These are phyloP conservation scores for Platanthera guangdongensis DNA, from an alignment of 106 monocot genomes.

Conservation along the genomic window DNA sequence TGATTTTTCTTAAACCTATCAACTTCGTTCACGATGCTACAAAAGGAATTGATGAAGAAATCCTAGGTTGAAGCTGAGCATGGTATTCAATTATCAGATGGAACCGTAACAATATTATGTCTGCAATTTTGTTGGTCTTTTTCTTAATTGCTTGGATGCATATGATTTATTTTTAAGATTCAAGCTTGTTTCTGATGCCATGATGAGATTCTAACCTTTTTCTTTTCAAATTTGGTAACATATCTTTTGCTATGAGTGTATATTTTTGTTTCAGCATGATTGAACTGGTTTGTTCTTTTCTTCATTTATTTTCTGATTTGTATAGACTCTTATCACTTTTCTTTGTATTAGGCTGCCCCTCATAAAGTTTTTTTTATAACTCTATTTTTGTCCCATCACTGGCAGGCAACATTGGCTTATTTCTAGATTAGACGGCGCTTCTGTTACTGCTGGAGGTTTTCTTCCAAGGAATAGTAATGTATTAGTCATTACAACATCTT, in stretches of 20 bases:
- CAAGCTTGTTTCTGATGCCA: not conserved
- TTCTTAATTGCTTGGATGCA: not conserved
- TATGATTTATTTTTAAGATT: not conserved
- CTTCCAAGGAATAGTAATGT: constrained; percentile 62
- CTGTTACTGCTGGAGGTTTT: constrained; percentile 91
- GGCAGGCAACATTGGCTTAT: constrained; percentile 95
- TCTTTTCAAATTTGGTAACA: not conserved
- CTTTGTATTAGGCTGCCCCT: not conserved
- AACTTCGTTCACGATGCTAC: too few species aligned
- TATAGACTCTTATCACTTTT: too few species aligned
- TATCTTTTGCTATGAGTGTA: not conserved
- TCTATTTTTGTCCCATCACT: constrained; percentile 1
- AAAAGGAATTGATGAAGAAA: not conserved
- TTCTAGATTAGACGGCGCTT: constrained; percentile 68
- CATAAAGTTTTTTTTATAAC: not conserved
- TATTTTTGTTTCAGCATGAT: not conserved
- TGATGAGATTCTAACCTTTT: not conserved
- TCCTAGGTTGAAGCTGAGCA: not conserved
- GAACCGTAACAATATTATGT: not conserved
- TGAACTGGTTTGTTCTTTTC: not conserved
- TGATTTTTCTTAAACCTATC: too few species aligned
- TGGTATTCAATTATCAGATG: not conserved
- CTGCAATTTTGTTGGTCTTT: not conserved
- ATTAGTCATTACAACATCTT: constrained; percentile 72
- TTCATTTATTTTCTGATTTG: not conserved